phyloP scores from a whole-genome alignment of 257 asterid species.

The Gentiana straminea region DNA sequence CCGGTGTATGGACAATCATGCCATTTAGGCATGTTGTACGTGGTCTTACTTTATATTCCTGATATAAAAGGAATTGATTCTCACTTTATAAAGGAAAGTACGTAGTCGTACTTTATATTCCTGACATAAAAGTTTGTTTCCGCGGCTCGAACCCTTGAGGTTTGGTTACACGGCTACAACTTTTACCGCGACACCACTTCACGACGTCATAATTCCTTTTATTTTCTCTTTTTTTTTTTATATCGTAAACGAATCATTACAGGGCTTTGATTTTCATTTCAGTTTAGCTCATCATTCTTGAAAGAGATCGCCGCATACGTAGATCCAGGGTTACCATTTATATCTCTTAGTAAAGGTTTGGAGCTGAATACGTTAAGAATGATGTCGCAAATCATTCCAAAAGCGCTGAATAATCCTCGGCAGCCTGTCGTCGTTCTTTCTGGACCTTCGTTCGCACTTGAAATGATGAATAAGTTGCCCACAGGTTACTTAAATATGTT shows the following conservation, averaged over 20 bases:
- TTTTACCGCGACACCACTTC: too few species aligned
- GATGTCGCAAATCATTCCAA: conserved; percentile 91
- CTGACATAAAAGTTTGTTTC: too few species aligned
- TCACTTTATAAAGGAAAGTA: too few species aligned
- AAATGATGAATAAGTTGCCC: conserved; percentile 80
- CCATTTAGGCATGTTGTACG: too few species aligned
- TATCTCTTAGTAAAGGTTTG: conserved; percentile 91
- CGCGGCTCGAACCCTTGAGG: too few species aligned
- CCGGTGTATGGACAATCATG: too few species aligned
- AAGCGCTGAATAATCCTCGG: conserved; percentile 67
- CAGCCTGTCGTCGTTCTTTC: conserved; percentile 83
- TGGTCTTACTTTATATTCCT: too few species aligned
- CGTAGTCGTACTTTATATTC: too few species aligned
- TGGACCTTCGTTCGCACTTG: conserved; percentile 93
- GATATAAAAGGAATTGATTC: too few species aligned
- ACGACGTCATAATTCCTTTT: background rate
- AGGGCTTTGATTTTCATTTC: conserved; percentile 29
- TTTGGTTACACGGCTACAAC: too few species aligned
- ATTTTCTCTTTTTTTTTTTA: background rate
- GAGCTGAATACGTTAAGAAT: conserved; percentile 77
- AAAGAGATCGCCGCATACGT: conserved; percentile 66
- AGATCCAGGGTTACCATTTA: conserved; percentile 82
- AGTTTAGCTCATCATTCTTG: conserved; percentile 83
- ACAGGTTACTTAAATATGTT: conserved; percentile 49
- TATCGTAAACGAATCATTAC: background rate